Evolutionary conservation across 306 rosid species (phyloP).

Genomic region (Nissolia schottii): DNA sequence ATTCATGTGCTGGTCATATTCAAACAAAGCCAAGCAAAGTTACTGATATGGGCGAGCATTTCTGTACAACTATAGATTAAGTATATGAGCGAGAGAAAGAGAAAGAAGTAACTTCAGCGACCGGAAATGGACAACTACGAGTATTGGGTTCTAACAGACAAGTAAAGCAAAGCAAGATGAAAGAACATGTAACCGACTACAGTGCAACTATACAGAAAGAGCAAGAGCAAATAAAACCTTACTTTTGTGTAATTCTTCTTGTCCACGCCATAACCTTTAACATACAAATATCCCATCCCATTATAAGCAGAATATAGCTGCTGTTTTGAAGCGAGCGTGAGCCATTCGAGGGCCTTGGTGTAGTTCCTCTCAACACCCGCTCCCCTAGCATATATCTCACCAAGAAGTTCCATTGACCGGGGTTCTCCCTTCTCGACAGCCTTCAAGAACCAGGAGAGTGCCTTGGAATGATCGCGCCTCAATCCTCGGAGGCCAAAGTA

Average conservation of each 20-base stretch:
- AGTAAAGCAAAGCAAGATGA: neutral
- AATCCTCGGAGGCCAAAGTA: constrained; percentile 92
- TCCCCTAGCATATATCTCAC: constrained; percentile 94
- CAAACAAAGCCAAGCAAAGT: neutral
- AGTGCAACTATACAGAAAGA: neutral
- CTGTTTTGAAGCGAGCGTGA: constrained; percentile 78
- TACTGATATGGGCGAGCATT: neutral
- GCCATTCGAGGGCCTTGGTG: constrained; percentile 91
- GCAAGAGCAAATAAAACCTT: constrained; percentile 1
- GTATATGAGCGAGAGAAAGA: neutral
- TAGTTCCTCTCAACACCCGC: constrained; percentile 95
- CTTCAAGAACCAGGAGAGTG: constrained; percentile 80
- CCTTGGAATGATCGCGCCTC: constrained; percentile 86
- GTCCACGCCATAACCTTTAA: constrained; percentile 90
- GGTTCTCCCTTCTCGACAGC: constrained; percentile 97
- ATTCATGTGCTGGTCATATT: neutral
- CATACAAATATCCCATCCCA: constrained; percentile 93
- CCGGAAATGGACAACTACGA: neutral
- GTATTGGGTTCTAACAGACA: neutral
- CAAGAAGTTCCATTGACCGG: constrained; percentile 90
- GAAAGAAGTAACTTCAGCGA: neutral
- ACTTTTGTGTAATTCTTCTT: constrained; percentile 87
- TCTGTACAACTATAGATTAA: neutral
- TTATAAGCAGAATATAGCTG: constrained; percentile 80
- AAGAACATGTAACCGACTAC: neutral